Base-by-base conservation (phyloP, 345 rosid genomes). In the Salix purpurea region DNA sequence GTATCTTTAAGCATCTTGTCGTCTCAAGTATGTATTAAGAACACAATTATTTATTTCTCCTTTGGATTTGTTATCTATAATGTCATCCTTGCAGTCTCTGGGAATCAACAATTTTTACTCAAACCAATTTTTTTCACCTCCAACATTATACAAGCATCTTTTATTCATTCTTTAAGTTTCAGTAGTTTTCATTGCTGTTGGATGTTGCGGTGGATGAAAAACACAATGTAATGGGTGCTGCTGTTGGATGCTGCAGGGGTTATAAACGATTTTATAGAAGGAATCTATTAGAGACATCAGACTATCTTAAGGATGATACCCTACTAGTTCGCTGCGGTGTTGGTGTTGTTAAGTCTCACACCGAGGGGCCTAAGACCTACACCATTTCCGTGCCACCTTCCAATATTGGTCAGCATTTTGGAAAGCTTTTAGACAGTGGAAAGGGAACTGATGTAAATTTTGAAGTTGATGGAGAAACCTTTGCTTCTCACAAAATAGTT, bases 371-470 rank as follows among this genome's bases (percentile, higher is more conserved):
- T 6, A 77, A 70, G 72, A 77, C 64, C 64, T 81, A 70, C 48
- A 37, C 69, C 40, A 77, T 81, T 77, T 32, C 76, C 6, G 73
- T 77, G 32, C 78, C 81, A 19, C 81, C 84, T 30, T 74, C 84
- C 71, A 74, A 81, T 74, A 81, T 81, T 15, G 84, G 81, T 74
- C 81, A 48, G 68, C 78, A 81, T n/a, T 77, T 77, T 74, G 84
- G 84, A 58, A 70, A 30, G 78, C 76, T 81, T 36, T 70, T 81
- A 66, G 81, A 81, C 16, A 70, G 73, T 74, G 81, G 84, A 66
- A 77, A 66, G 65, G 73, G 81, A 44, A 23, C 70, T 19, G 84
- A 81, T 73, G 84, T 81, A 26, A 77, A 70, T 65, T 74, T 81
- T 69, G 81, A 81, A 77, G 81, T 81, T 78, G 81, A 70, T 32